Evolutionary conservation across 306 rosid species (phyloP), one percentile per base, ranked within the genome.

Genomic region (Rubus idaeus): DNA sequence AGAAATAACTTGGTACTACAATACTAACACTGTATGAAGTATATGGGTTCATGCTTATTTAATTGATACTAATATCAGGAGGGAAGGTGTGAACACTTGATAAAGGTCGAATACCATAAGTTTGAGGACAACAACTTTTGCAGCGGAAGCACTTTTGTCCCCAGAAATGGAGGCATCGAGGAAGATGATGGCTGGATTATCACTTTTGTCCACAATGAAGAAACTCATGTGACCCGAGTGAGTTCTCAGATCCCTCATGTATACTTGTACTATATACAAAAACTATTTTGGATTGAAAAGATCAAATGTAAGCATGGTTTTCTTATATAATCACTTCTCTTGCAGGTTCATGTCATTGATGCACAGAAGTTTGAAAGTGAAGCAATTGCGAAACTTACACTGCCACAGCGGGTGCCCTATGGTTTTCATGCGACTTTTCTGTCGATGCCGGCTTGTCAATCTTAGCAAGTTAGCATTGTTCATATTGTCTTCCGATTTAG

Each of bases 161-260:
- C 90, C 0, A 84, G 51, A 85, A 66, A 76, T 21, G 85, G 77
- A 60, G 89, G 84, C 23, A 1, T 62, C 12, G 84, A 88, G 69
- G 98, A 91, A 87, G 95, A 93, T 80, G 98, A 91, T 57, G 98
- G 91, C 46, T 93, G 92, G 97, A 82, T 91, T 52, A 71, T 93
- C 62, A 78, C 90, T 73, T 86, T 85, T 78, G 89, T 89, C 78
- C 96, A 93, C 79, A 88, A 84, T 60, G 95, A 91, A 82, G 85
- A 81, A 37, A 68, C 87, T 3, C 67, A 58, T 77, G 80, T 42
- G 18, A 81, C 93, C 41, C 81, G 83, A 78, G 95, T 77, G 10
- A 72, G n/a, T 63, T 55, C 40, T 35, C 46, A 42, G 14, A 30
- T 30, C 35, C 35, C 35, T 30, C 35, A 30, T 30, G 35, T 30